phyloP scores from a whole-genome alignment of 371 early-diverging fungal genomes.

The Mucor racemosus region DNA sequence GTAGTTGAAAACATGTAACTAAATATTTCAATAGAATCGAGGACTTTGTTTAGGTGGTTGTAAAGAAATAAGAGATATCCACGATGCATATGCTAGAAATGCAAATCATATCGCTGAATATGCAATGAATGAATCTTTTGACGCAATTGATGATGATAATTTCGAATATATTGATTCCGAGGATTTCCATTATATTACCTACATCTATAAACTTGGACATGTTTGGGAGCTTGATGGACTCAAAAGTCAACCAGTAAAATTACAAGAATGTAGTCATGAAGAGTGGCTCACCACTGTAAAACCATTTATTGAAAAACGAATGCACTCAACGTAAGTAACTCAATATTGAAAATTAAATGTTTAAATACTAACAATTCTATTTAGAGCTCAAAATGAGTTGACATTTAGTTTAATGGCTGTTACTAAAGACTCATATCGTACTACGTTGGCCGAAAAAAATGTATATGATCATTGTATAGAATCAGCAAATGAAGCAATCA shows the following conservation, averaged over 20 bases:
- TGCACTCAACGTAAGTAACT: slow-evolving; percentile 15
- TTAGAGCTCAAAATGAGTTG: not conserved
- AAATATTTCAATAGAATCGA: slow-evolving; percentile 15
- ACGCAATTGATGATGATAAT: not conserved
- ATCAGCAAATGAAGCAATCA: not conserved
- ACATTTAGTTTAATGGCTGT: slow-evolving; percentile 20
- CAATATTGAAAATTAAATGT: not conserved
- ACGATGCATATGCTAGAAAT: slow-evolving; percentile 16
- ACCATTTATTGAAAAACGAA: slow-evolving; percentile 11
- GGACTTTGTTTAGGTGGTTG: slow-evolving; percentile 21
- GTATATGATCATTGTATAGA: not conserved
- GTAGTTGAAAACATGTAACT: not conserved
- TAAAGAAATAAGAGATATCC: slow-evolving; percentile 10
- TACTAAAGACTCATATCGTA: slow-evolving; percentile 3
- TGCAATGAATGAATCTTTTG: not conserved
- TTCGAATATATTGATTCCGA: slow-evolving; percentile 3
- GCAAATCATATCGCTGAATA: not conserved
- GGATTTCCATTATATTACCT: slow-evolving; percentile 24
- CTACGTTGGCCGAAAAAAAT: not conserved
- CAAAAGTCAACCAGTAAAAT: slow-evolving; percentile 9
- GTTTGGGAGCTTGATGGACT: slow-evolving; percentile 30
- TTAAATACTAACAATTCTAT: not conserved
- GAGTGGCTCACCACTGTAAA: slow-evolving; percentile 15
- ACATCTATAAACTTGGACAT: slow-evolving; percentile 23
- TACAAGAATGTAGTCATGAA: not conserved